Base-by-base conservation (phyloP, 305 asterid species). In the Solanum hybrid region DNA sequence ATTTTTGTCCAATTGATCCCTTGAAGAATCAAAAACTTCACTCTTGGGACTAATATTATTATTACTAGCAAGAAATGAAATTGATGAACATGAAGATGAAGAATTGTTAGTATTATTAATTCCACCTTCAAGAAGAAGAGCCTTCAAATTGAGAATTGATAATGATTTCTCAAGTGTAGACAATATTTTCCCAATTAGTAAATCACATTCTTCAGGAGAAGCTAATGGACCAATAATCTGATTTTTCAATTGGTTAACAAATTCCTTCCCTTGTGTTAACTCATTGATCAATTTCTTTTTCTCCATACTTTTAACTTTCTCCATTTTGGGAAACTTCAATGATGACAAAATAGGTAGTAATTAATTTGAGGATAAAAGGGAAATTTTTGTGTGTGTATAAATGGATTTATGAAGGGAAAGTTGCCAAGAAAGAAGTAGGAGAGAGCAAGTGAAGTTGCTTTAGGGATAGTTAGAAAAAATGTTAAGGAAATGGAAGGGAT, bases 131-230 rank as follows among this genome's bases (percentile, higher is more conserved):
- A 92, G 91, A 34, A 92, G 87, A 36, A 88, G 39, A 29, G 91
- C 90, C 89, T 89, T 89, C 86, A 88, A 90, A 51, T 92, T 89
- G 2, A 96, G 92, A 84, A 94, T 86, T 22, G 93, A 90, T 9
- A 97, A 79, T 37, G 99, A 98, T 86, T 92, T 97, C 15, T 97
- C 98, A 89, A 94, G 95, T 1, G 95, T 91, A 84, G 94, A 94
- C 37, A 95, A 90, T n/a, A 96, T 93, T 79, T 91, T 94, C 73
- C 95, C 93, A 73, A 97, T 11, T 41, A 96, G 90, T 68, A 31
- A 77, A 72, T 91, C 95, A 75, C 96, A 92, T 4, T 90, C 57
- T 33, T 93, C 91, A 12, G 38, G 82, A 4, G 88, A 51, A 2
- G 79, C 51, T 29, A 90, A 57, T 10, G 93, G 93, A 38, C 92